Evolutionary conservation across 2,329 filamentous ascomycete genomes (phyloP), one percentile per base, ranked within the genome.

Genomic region (Pseudocercospora crystallina): DNA sequence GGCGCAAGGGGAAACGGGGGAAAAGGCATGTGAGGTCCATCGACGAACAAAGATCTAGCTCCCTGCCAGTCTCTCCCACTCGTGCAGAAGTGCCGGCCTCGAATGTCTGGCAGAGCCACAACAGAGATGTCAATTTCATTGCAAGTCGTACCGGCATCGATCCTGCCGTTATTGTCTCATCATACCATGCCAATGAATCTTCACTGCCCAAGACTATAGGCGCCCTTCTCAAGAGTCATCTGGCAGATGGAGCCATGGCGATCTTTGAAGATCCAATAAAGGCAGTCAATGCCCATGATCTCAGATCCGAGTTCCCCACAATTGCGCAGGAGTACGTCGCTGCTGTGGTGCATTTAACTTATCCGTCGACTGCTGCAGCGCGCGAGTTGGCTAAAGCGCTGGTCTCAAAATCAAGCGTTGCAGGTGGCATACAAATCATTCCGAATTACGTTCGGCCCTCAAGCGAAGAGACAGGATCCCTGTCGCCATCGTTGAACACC

Each of bases 41-140:
- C 49, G 53, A 66, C 48, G 45, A 58, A 35, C 41, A 49, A 30
- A 41, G 60, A 32, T 43, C 61, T 5, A 58, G 49, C 34, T 65
- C 65, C 8, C 14, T 63, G 10, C 60, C 63, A 20, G 58, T 60
- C 38, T 62, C 62, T 8, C 67, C 65, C 10, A 40, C 60, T 44
- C 42, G 54, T 40, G 56, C 61, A 10, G 55, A 43, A 38, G 30
- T 45, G 5, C 56, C 55, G 3, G 37, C 49, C 8, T 9, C 51
- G 12, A 86, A 84, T 59, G 80, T 78, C 57, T 87, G 84, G 84
- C 73, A 80, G 50, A 73, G 71, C 29, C 78, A 76, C 2, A 75
- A 70, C 38, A 71, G 77, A 44, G 82, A 86, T 56, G 73, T 87
- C 11, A 78, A 83, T 0, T 85, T 84, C 56, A 79, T 87, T 47